phyloP scores from a whole-genome alignment of 768 basidiomycete species.

The Dentipellis sp. region DNA sequence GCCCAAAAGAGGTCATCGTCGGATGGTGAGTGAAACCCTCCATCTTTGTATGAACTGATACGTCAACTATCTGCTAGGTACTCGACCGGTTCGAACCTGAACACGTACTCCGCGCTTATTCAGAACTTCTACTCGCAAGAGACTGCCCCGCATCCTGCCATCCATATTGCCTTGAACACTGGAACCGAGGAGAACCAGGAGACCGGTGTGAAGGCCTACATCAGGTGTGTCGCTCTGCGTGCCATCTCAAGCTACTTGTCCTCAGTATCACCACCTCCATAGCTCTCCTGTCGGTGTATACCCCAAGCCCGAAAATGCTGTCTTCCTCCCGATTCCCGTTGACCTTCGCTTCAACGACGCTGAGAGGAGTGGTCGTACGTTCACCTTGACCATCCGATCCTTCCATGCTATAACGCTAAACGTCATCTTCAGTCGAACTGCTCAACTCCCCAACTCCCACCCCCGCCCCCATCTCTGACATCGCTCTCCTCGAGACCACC shows the following conservation, averaged over 20 bases:
- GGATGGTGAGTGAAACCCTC: constrained; percentile 66
- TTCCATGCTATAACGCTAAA: background rate
- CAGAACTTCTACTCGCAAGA: constrained; percentile 97
- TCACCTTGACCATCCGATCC: background rate
- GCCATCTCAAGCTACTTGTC: background rate
- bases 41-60: background rate
- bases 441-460: constrained; percentile 36
- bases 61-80: constrained; percentile 48
- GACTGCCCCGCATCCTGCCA: constrained; percentile 77
- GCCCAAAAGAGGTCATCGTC: constrained; percentile 82
- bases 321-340: constrained; percentile 89
- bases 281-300: constrained; percentile 84
- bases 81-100: constrained; percentile 83
- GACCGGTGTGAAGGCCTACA: constrained; percentile 79
- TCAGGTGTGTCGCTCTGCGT: constrained; percentile 46
- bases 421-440: constrained; percentile 58
- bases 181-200: constrained; percentile 51
- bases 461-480: constrained; percentile 49
- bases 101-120: constrained; percentile 93
- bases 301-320: constrained; percentile 90
- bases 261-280: background rate
- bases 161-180: constrained; percentile 88
- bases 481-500: constrained; percentile 69
- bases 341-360: constrained; percentile 74
- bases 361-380: constrained; percentile 81